A percentile compares a stretch with the other conserved stretches of the same genome.
phyloP scores from a whole-genome alignment of 495 filamentous ascomycete species.

The Penicillium crystallinum region DNA sequence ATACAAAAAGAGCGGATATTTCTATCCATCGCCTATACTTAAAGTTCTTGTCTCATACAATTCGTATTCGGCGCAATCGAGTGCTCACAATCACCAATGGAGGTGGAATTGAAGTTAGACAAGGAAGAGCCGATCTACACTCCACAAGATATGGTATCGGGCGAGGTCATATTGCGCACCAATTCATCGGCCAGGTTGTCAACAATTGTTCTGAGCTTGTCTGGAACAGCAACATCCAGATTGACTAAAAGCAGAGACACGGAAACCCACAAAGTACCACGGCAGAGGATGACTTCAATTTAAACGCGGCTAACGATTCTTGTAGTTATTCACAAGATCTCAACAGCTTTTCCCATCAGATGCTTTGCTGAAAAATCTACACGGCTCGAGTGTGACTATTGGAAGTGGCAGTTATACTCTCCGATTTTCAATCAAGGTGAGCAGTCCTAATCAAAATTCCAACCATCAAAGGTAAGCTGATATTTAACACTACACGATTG shows the following conservation, averaged over 20 bases:
- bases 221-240: neutral
- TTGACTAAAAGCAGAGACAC: neutral
- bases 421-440: neutral
- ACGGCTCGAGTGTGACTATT: slow-evolving; percentile 1
- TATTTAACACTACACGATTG: neutral
- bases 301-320: neutral
- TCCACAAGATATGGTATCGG: neutral
- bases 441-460: neutral
- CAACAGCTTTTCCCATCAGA: neutral
- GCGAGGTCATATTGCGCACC: neutral
- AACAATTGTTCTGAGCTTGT: neutral
- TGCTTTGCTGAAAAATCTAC: neutral
- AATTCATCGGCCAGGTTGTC: neutral
- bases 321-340: neutral
- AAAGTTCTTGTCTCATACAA: neutral
- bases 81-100: neutral
- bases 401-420: neutral
- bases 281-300: neutral
- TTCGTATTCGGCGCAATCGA: neutral
- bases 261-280: neutral
- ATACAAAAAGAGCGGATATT: too few relatives aligned
- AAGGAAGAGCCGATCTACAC: neutral
- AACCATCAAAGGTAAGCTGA: neutral
- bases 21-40: too few relatives aligned
- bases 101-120: neutral